Conservation (phyloP, 352 stramenopile genomes). For the Thraustotheca clavata region DNA sequence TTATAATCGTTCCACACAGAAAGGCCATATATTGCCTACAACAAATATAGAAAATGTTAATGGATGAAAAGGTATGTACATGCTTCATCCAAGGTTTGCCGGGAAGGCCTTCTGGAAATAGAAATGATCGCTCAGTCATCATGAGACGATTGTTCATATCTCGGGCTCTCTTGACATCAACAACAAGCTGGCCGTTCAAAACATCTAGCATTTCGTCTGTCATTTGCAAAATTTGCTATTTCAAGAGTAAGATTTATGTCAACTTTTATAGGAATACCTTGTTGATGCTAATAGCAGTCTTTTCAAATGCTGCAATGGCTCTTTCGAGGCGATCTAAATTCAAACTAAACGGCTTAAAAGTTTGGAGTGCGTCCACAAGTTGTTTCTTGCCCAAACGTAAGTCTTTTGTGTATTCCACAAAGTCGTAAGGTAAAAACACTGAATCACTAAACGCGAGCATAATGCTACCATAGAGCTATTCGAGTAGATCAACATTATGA, state of each 20-base stretch:
- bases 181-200: slow-evolving; percentile 47
- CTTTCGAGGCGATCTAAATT: slow-evolving; percentile 42
- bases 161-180: slow-evolving; percentile 70
- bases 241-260: not conserved
- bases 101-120: slow-evolving; percentile 50
- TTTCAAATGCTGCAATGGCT: slow-evolving; percentile 55
- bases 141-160: slow-evolving; percentile 78
- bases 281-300: slow-evolving; percentile 36
- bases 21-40: slow-evolving; percentile 66
- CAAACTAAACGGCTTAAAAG: slow-evolving; percentile 25
- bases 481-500: not conserved
- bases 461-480: slow-evolving; percentile 59
- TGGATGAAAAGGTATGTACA: slow-evolving; percentile 30
- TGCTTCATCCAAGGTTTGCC: slow-evolving; percentile 79
- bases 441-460: slow-evolving; percentile 67
- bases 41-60: not conserved
- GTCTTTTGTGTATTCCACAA: slow-evolving; percentile 64
- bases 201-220: slow-evolving; percentile 47
- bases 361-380: slow-evolving; percentile 36
- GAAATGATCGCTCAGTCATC: slow-evolving; percentile 71
- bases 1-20: slow-evolving; percentile 79
- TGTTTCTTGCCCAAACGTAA: slow-evolving; percentile 53
- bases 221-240: slow-evolving; percentile 47
- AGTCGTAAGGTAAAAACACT: slow-evolving; percentile 82
- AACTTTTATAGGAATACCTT: slow-evolving; percentile 14